phyloP scores from a whole-genome alignment of 495 filamentous ascomycete species.

The Lophiotrema nucula region DNA sequence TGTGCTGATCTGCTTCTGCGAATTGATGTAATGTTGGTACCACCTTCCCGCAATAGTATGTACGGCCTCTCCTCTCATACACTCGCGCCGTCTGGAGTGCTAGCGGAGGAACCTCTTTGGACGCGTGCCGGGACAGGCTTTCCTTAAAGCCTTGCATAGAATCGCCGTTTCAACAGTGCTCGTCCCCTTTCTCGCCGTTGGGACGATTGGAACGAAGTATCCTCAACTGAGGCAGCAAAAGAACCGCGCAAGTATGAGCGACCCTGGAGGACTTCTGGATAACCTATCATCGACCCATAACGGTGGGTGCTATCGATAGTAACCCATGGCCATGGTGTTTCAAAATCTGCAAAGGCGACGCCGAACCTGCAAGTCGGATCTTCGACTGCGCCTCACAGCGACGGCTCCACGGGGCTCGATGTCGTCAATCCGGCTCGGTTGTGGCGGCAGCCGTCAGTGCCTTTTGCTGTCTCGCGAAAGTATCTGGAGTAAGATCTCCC shows the following conservation, averaged over 20 bases:
- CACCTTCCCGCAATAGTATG: no score
- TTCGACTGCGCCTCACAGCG: slow-evolving; percentile 30
- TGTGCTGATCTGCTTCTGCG: no score
- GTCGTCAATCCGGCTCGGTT: slow-evolving; percentile 20
- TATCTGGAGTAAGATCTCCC: slow-evolving; percentile 15
- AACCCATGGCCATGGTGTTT: slow-evolving; percentile 26
- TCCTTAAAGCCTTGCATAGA: no score
- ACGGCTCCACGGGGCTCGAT: slow-evolving; percentile 1
- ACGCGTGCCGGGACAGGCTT: no score
- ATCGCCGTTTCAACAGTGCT: slow-evolving; percentile 24
- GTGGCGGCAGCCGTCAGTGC: slow-evolving; percentile 24
- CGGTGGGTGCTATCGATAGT: slow-evolving; percentile 37
- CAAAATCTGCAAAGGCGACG: slow-evolving; percentile 27
- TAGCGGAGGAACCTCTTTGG: neutral
- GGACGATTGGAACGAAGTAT: slow-evolving; percentile 15
- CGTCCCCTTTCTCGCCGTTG: slow-evolving; percentile 8
- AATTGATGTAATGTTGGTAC: no score
- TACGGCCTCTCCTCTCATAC: no score
- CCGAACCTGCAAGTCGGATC: slow-evolving; percentile 24
- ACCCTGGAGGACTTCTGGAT: slow-evolving; percentile 29
- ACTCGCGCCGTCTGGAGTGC: neutral
- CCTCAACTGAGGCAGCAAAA: slow-evolving; percentile 19
- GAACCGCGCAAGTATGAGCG: no score
- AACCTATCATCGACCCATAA: slow-evolving; percentile 34
- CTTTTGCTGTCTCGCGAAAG: neutral